Base-by-base conservation (phyloP, 768 basidiomycete species). In the Epithele typhae region DNA sequence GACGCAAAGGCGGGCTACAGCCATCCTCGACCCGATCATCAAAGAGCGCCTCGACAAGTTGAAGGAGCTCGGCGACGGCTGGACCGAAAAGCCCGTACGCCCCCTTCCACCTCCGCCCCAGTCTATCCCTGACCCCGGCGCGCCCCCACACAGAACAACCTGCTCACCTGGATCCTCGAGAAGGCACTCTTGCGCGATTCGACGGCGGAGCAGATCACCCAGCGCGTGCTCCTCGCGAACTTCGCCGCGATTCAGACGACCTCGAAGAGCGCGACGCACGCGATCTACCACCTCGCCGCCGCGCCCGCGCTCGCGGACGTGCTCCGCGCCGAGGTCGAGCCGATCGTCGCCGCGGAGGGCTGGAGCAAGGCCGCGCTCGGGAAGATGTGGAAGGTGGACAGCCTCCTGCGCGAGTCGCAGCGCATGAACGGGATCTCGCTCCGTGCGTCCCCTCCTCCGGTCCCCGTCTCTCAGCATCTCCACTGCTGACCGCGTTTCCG, bases 381-480 rank as follows among this genome's bases (percentile, higher is more conserved):
- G 10, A 60, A 62, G 36, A 60, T 68, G 59, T 48, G 53, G 40
- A 63, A 64, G 43, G 42, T 68, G 8, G 67, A 70, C 47, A 69
- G 64, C 37, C 64, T 71, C 42, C n/a, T 68, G 46, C 63, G 63
- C 18, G 68, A 67, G 45, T 59, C 60, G 9, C 55, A 63, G 36
- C 57, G 67, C 12, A 14, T 56, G 2, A 52, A 51, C n/a, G 59
- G 61, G 0, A 44, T 62, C 8, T 39, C 33, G 17, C 8, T 19
- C 14, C 11, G 61, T 62, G 33, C 36, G 57, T 46, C 35, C 32
- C 17, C 45, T 3, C 10, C 24, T 8, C 25, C 17, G 27, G 8
- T 14, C 25, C 34, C 5, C 19, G 11, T 5, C 43, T 24, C 35
- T 21, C n/a, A 36, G 7, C 35, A 36, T n/a, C 17, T 19, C 6